These are phyloP conservation scores for Mortierella sp. DNA, from an alignment of 371 early-diverging fungal genomes.

Conservation along the genomic window DNA sequence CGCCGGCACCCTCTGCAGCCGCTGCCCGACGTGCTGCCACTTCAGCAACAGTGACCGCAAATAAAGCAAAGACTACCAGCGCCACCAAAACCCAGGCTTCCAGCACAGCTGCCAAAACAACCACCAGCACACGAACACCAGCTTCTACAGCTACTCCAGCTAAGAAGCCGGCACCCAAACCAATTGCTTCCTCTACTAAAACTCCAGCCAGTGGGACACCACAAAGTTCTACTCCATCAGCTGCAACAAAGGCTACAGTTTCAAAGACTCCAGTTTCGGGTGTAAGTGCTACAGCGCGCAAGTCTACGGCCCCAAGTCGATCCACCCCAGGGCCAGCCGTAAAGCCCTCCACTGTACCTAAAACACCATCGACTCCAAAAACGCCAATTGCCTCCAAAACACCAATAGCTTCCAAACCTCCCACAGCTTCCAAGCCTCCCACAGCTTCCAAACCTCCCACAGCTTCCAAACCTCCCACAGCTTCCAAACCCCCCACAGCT, in stretches of 20 bases:
- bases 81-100: neutral
- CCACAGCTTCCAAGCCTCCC: slow-evolving; percentile 50
- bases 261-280: neutral
- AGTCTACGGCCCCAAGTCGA: neutral
- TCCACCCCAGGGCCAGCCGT: neutral
- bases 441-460: no score
- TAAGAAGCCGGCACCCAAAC: slow-evolving; percentile 2
- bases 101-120: neutral
- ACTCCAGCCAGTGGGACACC: neutral
- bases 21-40: slow-evolving; percentile 35
- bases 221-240: neutral
- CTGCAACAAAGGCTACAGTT: neutral
- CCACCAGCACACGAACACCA: slow-evolving; percentile 1
- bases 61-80: slow-evolving; percentile 20
- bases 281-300: neutral
- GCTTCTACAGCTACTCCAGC: slow-evolving; percentile 8
- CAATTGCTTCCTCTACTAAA: neutral
- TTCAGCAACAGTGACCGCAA: slow-evolving; percentile 18
- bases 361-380: neutral
- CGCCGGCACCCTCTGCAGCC: slow-evolving; percentile 9
- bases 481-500: no score
- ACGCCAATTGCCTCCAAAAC: no score
- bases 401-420: slow-evolving; percentile 8
- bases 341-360: neutral
- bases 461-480: no score